phyloP scores from a whole-genome alignment of 140 eudicot genomes.

The Stevia rebaudiana region DNA sequence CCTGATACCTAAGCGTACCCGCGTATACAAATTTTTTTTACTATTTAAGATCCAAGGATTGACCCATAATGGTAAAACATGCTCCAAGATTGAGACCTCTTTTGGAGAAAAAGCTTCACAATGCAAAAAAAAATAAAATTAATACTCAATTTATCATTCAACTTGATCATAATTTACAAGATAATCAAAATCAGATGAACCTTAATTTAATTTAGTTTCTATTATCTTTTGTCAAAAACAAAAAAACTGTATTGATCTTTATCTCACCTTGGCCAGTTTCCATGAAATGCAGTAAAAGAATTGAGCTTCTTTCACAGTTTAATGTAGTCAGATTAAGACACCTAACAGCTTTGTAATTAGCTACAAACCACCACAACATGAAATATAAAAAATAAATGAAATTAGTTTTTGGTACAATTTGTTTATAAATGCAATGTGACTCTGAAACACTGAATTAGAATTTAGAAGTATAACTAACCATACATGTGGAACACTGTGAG shows the following conservation, averaged over 20 bases:
- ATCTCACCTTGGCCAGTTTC: slow-evolving; percentile 70
- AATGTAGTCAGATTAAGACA: slow-evolving; percentile 73
- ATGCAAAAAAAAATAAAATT: slow-evolving; percentile 12
- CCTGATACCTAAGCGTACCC: slow-evolving; percentile 61
- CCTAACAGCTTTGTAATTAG: slow-evolving; percentile 89
- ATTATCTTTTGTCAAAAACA: background rate
- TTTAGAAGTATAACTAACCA: slow-evolving; percentile 61
- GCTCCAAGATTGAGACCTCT: slow-evolving; percentile 73
- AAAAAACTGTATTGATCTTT: background rate
- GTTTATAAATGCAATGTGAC: background rate
- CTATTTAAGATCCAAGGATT: slow-evolving; percentile 51
- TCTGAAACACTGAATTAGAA: slow-evolving; percentile 2
- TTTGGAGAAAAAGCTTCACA: slow-evolving; percentile 65
- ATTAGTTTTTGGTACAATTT: slow-evolving; percentile 17
- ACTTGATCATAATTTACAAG: background rate
- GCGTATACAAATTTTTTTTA: slow-evolving; percentile 35
- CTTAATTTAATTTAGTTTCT: background rate
- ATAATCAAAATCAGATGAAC: background rate
- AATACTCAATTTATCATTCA: slow-evolving; percentile 8
- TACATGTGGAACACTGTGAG: slow-evolving; percentile 95
- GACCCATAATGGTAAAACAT: slow-evolving; percentile 84
- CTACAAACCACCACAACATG: slow-evolving; percentile 39
- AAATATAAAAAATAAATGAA: slow-evolving; percentile 3
- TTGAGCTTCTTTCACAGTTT: slow-evolving; percentile 82
- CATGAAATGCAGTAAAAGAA: slow-evolving; percentile 68